A percentile compares a stretch with the other conserved stretches of the same genome.
phyloP scores from a whole-genome alignment of 2,329 filamentous ascomycete genomes.

The Monilinia fructicola region DNA sequence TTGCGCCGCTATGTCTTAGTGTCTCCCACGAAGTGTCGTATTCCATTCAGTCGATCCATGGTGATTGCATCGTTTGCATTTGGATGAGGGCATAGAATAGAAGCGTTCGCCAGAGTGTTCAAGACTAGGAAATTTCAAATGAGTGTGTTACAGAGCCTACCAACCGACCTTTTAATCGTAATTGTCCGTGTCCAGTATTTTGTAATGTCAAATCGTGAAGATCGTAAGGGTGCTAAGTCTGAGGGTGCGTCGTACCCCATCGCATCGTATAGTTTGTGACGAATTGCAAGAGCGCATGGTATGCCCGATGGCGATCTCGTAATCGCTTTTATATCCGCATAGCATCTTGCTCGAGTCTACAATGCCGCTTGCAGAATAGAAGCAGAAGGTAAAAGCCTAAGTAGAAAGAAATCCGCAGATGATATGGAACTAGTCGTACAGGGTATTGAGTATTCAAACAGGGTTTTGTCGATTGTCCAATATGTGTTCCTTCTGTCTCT shows the following conservation, averaged over 20 bases:
- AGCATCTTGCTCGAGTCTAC: background rate
- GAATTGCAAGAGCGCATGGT: background rate
- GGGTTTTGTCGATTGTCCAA: background rate
- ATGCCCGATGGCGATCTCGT: background rate
- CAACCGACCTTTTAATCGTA: background rate
- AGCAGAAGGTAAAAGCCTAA: background rate
- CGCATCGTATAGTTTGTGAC: background rate
- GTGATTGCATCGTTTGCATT: background rate
- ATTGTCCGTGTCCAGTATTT: conserved; percentile 7
- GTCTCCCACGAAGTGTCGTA: background rate
- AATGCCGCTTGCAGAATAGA: background rate
- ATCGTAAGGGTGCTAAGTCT: background rate
- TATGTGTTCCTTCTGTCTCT: background rate
- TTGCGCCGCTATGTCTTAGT: conserved; percentile 2
- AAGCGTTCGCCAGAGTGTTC: background rate
- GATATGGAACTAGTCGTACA: background rate
- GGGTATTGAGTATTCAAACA: conserved; percentile 18
- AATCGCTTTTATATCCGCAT: background rate
- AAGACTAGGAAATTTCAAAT: conserved; percentile 13
- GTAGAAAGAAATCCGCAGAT: background rate
- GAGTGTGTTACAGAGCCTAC: background rate
- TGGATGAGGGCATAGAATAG: background rate
- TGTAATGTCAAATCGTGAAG: background rate
- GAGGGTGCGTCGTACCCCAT: background rate
- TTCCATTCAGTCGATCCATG: background rate